Conservation (phyloP, 169 alveolate genomes). For the Cyclospora cayetanensis region DNA sequence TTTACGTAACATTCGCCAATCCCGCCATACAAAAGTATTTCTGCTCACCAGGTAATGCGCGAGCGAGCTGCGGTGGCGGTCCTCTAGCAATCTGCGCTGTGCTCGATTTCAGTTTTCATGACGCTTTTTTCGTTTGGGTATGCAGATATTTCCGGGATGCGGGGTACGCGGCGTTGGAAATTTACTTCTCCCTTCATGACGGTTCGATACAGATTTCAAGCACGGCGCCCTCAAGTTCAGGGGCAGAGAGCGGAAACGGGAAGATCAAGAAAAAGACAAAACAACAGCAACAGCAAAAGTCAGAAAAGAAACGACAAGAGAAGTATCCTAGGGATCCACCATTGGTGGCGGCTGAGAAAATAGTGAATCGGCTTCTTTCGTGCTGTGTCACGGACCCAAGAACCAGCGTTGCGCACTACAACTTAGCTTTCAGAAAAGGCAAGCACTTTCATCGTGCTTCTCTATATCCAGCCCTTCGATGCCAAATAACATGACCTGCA, state of each 20-base stretch:
- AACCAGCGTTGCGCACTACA: constrained; percentile 42
- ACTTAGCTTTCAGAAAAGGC: constrained; percentile 41
- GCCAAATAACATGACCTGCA: background rate
- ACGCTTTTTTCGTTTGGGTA: background rate
- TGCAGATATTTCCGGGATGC: constrained; percentile 61
- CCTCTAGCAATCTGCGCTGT: background rate
- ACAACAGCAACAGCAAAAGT: background rate
- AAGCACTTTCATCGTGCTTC: background rate
- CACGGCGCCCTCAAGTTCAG: background rate
- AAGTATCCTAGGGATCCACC: constrained; percentile 21
- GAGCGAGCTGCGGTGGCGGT: background rate
- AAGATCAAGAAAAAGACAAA: background rate
- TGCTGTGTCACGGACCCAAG: background rate
- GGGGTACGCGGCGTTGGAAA: constrained; percentile 7
- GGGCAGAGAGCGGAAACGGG: background rate
- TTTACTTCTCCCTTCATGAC: constrained; percentile 27
- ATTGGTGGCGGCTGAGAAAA: constrained; percentile 13
- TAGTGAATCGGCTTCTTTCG: background rate
- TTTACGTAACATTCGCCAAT: background rate
- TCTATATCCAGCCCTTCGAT: background rate
- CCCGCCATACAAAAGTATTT: background rate
- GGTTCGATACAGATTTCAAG: constrained; percentile 14
- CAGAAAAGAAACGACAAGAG: background rate
- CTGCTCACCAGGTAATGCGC: background rate
- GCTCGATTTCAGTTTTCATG: background rate